Evolutionary conservation across 768 basidiomycete genomes (phyloP).

Genomic region (Dictyophora rubrovolvata): DNA sequence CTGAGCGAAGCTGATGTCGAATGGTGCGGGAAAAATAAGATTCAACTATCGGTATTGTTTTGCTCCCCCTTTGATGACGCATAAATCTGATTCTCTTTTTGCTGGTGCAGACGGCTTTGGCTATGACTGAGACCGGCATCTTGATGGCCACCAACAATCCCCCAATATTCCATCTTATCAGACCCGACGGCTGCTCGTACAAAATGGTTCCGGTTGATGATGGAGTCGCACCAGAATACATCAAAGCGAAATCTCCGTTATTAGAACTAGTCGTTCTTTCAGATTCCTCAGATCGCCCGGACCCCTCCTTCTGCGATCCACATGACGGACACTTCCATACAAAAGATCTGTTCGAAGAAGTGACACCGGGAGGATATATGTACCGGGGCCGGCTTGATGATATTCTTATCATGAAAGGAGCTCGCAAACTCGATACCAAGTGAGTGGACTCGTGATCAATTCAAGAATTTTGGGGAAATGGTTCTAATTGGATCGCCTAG

Average conservation of each 20-base stretch:
- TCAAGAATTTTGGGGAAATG: not conserved
- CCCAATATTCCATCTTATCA: not conserved
- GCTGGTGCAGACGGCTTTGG: not conserved
- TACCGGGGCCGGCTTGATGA: slow-evolving; percentile 71
- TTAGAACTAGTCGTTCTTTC: not conserved
- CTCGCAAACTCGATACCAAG: not conserved
- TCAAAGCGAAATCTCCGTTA: not conserved
- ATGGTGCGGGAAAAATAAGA: not conserved
- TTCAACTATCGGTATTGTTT: not conserved
- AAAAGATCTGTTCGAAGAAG: slow-evolving; percentile 67
- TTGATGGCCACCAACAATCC: not conserved
- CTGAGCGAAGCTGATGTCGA: not conserved
- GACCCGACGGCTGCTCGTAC: not conserved
- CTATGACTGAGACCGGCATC: not conserved
- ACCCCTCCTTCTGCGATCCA: slow-evolving; percentile 38
- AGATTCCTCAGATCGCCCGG: slow-evolving; percentile 61
- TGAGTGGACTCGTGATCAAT: not conserved
- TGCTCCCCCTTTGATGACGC: not conserved
- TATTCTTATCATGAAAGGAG: slow-evolving; percentile 54
- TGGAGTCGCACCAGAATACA: not conserved
- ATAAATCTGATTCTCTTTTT: not conserved
- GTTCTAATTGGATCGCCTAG: not conserved
- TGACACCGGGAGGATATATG: slow-evolving; percentile 44
- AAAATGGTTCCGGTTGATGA: not conserved
- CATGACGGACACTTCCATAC: slow-evolving; percentile 69